Percentiles rank a stretch among this genome's conserved stretches.
phyloP scores from a whole-genome alignment of 768 basidiomycete species.

The Mycena albidolilacea region DNA sequence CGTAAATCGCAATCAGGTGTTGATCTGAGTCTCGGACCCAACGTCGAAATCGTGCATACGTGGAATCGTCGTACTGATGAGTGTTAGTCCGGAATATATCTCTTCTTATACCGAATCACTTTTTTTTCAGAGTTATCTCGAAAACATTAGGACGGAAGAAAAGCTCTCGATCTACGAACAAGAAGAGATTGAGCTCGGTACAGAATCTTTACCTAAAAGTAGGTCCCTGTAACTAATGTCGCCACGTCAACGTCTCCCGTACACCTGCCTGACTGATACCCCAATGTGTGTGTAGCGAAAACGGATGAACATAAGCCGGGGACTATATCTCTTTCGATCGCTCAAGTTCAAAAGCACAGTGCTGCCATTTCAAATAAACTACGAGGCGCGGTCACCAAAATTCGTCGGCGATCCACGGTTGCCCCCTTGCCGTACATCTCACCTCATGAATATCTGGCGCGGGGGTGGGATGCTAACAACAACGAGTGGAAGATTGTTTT shows the following conservation, averaged over 20 bases:
- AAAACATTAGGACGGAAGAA: conserved; percentile 9
- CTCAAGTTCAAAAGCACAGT: neutral
- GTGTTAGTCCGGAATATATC: neutral
- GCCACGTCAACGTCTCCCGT: no score
- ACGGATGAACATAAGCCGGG: neutral
- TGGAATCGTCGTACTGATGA: conserved; percentile 12
- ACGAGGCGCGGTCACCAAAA: neutral
- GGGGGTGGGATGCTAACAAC: no score
- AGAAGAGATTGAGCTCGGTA: neutral
- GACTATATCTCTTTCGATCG: neutral
- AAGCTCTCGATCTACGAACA: neutral
- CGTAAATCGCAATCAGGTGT: neutral
- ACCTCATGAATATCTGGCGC: conserved; percentile 14
- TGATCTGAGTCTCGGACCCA: conserved; percentile 13
- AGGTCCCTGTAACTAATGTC: neutral
- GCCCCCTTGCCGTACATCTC: neutral
- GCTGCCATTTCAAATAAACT: neutral
- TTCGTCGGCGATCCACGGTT: neutral
- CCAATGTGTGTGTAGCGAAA: neutral
- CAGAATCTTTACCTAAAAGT: neutral
- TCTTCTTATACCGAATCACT: neutral
- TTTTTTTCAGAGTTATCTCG: neutral
- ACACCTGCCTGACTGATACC: no score
- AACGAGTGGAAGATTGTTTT: no score
- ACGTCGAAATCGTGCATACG: conserved; percentile 3